Evolutionary conservation across 768 basidiomycete genomes (phyloP), one percentile per base, ranked within the genome.

Genomic region (Pleurotus cornucopiae): DNA sequence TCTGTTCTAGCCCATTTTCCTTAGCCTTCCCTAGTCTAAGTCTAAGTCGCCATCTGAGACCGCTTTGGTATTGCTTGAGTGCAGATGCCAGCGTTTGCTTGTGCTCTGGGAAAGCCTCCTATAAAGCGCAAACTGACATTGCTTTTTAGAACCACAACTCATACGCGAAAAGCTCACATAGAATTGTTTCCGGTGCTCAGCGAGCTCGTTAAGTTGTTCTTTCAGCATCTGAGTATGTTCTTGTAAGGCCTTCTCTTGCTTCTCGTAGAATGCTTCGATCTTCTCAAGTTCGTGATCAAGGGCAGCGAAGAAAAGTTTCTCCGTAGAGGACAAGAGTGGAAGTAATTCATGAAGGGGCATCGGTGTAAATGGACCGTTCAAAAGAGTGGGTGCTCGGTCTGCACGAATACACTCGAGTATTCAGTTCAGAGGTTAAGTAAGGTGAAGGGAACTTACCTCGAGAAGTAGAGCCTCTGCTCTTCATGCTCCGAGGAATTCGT

Each of bases 281-380:
- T 96, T 97, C 18, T 87, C 83, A 2, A 98, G 74, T 66, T 99
- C 87, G 0, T 66, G 66, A 61, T 97, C 90, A 5, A 98, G 76
- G 20, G 83, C 75, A 2, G 82, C 77, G 58, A 98, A 91, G 73
- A 97, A 98, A 5, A 75, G 75, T 26, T 71, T 64, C 64, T 95
- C 88, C 20, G 78, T 71, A 0, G 82, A 75, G 11, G 84, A 77
- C 16, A 94, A 73, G 7, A 76, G 68, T 4, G 78, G 74, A 14
- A 89, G 66, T 21, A 90, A 68, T 18, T 78, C 72, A 20, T 68
- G 71, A 13, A 85, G 59, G 2, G 80, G 69, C 2, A 77, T 66
- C 2, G 67, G 62, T 1, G 69, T 61, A 55, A 71, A 61, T 2
- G 69, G 68, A 54, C 65, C 61, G 23, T 14, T 49, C n/a, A 16